Base-by-base conservation (phyloP, 495 filamentous ascomycete genomes). In the Penicillium cinerascens region DNA sequence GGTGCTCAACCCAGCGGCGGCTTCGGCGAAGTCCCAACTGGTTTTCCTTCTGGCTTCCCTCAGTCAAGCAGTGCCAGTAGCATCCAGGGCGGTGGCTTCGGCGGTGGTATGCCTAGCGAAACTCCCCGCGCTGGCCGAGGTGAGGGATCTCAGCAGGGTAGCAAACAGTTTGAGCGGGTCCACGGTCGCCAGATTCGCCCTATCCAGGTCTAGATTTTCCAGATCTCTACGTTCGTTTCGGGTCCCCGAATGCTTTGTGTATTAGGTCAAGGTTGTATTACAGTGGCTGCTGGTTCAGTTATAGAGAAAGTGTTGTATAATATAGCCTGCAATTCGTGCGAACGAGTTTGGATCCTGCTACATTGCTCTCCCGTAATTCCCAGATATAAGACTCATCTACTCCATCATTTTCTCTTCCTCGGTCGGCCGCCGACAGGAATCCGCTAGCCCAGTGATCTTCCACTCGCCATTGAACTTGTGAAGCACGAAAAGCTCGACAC, bases 381-480 rank as follows among this genome's bases (percentile, higher is more conserved):
- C 6, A 2, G 22, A 20, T 15, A 1, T 9, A 26, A 20, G 18
- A 13, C 10, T 2, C 13, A 10, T 39, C 46, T 48, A 73, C 3
- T 55, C 59, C 45, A 68, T 51, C 18, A 53, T 49, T 46, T 58
- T 69, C 52, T 73, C 70, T 46, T 73, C 67, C 22, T 61, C 65
- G 9, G 65, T 68, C 27, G 68, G 70, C 37, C 54, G 27, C 26
- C 64, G 67, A 63, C 69, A 75, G 9, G 70, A 72, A 67, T 75
- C 68, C 5, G 67, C 70, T 49, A 73, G 36, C 35, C 68, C 70
- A 29, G 70, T 75, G 13, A 75, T 61, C 55, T 72, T 75, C 72
- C 70, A 73, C 44, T 55, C 55, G 5, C 64, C 69, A 44, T 68
- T 57, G 29, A 73, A 21, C 26, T 68, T 73, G 60, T 75, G 68